A percentile compares a stretch with the other conserved stretches of the same genome.
Evolutionary conservation across 495 filamentous ascomycete genomes (phyloP).

Genomic region (Copromyces sp.): DNA sequence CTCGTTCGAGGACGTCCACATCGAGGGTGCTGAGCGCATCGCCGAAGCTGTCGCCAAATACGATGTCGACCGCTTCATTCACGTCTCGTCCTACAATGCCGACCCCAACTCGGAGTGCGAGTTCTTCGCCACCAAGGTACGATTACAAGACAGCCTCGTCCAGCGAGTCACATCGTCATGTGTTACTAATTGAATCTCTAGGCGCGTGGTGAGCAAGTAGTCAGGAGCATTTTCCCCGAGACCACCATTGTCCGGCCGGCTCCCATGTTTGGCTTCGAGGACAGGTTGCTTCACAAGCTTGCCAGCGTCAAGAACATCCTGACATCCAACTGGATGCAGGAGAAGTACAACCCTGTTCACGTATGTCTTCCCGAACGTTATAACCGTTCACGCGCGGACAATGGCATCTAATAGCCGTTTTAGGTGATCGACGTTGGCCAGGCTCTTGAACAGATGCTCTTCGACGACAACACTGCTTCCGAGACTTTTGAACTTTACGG

Average conservation of each 20-base stretch:
- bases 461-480: conserved; percentile 77
- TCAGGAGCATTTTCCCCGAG: conserved; percentile 86
- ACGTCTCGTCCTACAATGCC: conserved; percentile 93
- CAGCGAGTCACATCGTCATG: background rate
- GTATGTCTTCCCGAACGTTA: conserved; percentile 40
- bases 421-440: conserved; percentile 80
- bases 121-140: conserved; percentile 83
- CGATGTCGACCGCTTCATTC: conserved; percentile 93
- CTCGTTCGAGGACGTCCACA: conserved; percentile 80
- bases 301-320: conserved; percentile 69
- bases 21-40: conserved; percentile 91
- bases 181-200: conserved; percentile 22
- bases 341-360: conserved; percentile 87
- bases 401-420: conserved; percentile 11
- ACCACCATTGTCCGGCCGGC: conserved; percentile 95
- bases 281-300: conserved; percentile 78
- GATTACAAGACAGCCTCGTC: conserved; percentile 3
- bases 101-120: conserved; percentile 69
- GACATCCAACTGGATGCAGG: conserved; percentile 84
- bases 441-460: conserved; percentile 78
- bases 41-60: conserved; percentile 96
- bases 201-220: conserved; percentile 74
- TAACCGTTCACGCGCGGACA: background rate
- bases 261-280: conserved; percentile 90
- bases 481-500: conserved; percentile 95